Percentiles rank a stretch among this genome's conserved stretches.
These are phyloP conservation scores for Phytophthora cactorum DNA, from an alignment of 352 stramenopile genomes.

Conservation along the genomic window DNA sequence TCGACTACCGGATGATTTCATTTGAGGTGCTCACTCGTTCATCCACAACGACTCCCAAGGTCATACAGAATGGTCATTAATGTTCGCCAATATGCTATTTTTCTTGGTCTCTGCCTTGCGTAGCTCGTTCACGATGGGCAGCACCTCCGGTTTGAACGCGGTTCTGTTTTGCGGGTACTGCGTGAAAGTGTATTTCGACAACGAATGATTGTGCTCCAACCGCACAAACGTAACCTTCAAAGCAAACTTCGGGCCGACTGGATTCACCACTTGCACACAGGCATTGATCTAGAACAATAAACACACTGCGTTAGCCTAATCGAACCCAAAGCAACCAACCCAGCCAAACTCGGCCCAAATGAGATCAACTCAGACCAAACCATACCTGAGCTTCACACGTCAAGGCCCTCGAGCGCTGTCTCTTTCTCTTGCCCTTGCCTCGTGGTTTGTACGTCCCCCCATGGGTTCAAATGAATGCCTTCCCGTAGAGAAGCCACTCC, in stretches of 20 bases:
- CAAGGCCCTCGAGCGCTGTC: not conserved
- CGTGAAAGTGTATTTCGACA: not conserved
- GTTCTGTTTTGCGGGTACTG: not conserved
- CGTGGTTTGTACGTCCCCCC: not conserved
- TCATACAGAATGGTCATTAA: not conserved
- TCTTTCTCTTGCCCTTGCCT: not conserved
- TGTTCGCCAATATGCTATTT: not conserved
- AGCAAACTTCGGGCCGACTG: not conserved
- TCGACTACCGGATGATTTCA: too few relatives aligned
- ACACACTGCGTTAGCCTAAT: not conserved
- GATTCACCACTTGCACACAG: not conserved
- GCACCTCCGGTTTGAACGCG: not conserved
- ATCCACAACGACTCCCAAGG: too few relatives aligned
- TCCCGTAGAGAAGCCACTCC: not conserved
- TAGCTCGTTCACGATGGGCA: too few relatives aligned
- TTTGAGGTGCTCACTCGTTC: too few relatives aligned
- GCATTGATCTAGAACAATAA: not conserved
- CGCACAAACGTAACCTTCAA: not conserved
- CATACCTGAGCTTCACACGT: not conserved
- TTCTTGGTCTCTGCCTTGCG: not conserved
- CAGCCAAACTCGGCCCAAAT: not conserved
- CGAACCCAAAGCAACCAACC: not conserved
- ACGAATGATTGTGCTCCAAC: not conserved
- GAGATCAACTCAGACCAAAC: too few relatives aligned
- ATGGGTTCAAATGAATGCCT: not conserved